Percentiles rank a stretch among this genome's conserved stretches.
Conservation (phyloP, 345 rosid species). For the Pelargonium nanum region DNA sequence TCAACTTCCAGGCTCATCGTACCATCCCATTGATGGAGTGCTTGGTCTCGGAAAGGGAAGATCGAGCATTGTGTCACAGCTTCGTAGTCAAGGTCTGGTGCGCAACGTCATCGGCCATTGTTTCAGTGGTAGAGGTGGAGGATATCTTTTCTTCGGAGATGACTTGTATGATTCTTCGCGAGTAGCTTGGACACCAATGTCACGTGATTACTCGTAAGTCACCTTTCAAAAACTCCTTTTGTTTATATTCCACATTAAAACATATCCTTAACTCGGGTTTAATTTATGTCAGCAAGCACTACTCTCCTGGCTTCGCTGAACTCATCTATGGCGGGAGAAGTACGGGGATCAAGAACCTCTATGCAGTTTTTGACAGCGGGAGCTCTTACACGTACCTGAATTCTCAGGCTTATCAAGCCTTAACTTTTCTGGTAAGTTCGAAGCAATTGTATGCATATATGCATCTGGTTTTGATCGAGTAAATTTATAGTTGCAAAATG, state of each 20-base stretch:
- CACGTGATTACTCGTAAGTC: conserved; percentile 42
- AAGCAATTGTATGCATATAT: no score
- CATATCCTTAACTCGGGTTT: background rate
- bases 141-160: conserved; percentile 78
- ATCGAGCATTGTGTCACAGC: conserved; percentile 74
- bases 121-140: conserved; percentile 73
- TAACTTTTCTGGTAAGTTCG: conserved; percentile 39
- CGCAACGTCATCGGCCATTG: conserved; percentile 80
- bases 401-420: conserved; percentile 45
- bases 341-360: conserved; percentile 48
- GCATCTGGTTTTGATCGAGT: no score
- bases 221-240: background rate
- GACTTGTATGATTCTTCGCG: conserved; percentile 58
- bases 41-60: conserved; percentile 92
- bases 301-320: conserved; percentile 73
- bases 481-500: no score
- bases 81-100: conserved; percentile 51
- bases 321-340: conserved; percentile 50
- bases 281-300: conserved; percentile 47
- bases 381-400: conserved; percentile 86
- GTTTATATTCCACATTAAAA: background rate
- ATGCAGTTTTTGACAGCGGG: conserved; percentile 62
- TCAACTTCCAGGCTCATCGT: conserved; percentile 53
- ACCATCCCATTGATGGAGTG: conserved; percentile 82
- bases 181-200: conserved; percentile 70